phyloP scores from a whole-genome alignment of 2,329 filamentous ascomycete genomes.

The Drechslerella coelobrocha region DNA sequence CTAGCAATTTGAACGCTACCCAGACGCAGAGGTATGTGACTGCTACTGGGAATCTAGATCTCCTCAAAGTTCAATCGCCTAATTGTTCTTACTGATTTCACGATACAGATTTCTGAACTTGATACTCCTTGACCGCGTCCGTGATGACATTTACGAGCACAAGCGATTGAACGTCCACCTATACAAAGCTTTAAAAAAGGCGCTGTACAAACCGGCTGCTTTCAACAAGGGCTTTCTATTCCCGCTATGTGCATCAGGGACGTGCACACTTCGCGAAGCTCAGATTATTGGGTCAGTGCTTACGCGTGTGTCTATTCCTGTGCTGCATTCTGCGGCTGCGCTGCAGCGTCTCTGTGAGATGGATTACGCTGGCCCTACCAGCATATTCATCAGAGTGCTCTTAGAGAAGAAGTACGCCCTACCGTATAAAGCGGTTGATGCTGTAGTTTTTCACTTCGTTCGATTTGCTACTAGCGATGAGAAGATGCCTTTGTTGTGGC shows the following conservation, averaged over 20 bases:
- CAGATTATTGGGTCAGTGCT: constrained; percentile 88
- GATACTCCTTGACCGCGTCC: constrained; percentile 86
- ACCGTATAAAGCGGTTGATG: constrained; percentile 91
- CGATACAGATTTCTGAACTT: constrained; percentile 73
- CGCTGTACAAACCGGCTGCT: constrained; percentile 88
- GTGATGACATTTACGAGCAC: constrained; percentile 89
- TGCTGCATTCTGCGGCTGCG: constrained; percentile 79
- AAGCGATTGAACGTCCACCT: constrained; percentile 96
- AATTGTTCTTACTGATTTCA: not conserved
- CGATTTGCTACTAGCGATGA: constrained; percentile 79
- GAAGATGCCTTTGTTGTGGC: constrained; percentile 87
- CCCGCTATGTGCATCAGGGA: constrained; percentile 75
- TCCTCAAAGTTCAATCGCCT: not conserved
- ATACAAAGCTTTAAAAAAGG: constrained; percentile 92
- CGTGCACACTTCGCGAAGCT: constrained; percentile 90
- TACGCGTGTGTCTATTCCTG: constrained; percentile 44
- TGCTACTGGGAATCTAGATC: no score
- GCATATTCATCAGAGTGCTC: constrained; percentile 91
- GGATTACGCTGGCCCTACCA: constrained; percentile 88
- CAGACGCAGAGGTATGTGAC: constrained; percentile 53
- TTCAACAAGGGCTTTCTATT: constrained; percentile 98
- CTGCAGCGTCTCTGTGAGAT: constrained; percentile 96
- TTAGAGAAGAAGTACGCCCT: constrained; percentile 97
- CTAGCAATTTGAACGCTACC: constrained; percentile 75
- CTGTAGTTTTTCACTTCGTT: constrained; percentile 94